Conservation (phyloP, 257 asterid species). For the Capsicum baccatum region DNA sequence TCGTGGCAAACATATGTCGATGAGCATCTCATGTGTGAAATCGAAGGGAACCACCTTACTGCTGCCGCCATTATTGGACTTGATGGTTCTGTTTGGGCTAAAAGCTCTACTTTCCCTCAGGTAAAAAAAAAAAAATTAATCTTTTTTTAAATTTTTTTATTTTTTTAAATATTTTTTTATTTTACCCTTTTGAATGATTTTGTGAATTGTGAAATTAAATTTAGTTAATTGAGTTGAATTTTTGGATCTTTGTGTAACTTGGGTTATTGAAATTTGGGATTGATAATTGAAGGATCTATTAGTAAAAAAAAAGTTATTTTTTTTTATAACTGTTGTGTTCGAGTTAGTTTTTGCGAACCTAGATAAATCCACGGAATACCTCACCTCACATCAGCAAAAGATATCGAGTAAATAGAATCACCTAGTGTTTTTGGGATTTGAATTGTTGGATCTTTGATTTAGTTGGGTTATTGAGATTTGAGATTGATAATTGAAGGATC, state of each 20-base stretch:
- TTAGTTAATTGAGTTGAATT: not conserved
- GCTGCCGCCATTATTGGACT: slow-evolving; percentile 83
- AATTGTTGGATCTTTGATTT: not conserved
- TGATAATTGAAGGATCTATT: not conserved
- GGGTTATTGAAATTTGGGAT: not conserved
- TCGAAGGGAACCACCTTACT: slow-evolving; percentile 62
- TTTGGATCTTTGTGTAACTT: not conserved
- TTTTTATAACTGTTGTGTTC: not conserved
- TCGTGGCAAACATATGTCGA: slow-evolving; percentile 96
- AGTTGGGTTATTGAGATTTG: not conserved
- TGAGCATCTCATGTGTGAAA: slow-evolving; percentile 74
- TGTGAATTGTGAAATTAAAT: not conserved
- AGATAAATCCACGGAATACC: no score
- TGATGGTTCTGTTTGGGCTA: slow-evolving; percentile 90
- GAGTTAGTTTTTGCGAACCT: no score
- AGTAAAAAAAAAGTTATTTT: not conserved
- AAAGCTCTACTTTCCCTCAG: slow-evolving; percentile 74
- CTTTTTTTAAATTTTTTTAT: not conserved
- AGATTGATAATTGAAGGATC: not conserved
- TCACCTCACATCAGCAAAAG: no score
- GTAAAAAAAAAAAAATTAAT: slow-evolving; percentile 30
- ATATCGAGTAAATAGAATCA: no score
- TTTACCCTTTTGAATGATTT: not conserved
- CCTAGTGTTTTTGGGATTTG: no score
- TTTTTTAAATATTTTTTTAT: no score